Evolutionary conservation across 1,139 yeast genomes (phyloP), one percentile per base, ranked within the genome.

Genomic region (Kodamaea alishanica): DNA sequence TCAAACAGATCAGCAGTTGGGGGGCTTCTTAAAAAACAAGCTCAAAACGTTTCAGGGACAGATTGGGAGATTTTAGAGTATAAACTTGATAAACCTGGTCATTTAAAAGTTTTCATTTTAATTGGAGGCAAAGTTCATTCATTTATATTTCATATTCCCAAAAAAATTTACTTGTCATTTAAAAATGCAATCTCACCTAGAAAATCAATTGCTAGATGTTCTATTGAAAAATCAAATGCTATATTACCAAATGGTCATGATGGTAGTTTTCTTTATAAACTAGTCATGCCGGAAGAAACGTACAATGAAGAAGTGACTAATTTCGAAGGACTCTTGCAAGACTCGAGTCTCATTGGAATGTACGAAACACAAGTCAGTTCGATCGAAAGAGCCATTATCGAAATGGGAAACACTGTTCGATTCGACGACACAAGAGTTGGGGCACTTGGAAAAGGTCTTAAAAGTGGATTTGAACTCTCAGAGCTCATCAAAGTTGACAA

Each of bases 51-150:
- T 52, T 86, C 87, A 8, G 84, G 82, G 5, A 67, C 85, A 0
- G 75, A 82, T 31, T 92, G 98, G 97, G 89, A 89, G 47, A 73
- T 92, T 34, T 63, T 92, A 36, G 92, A 89, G 52, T 81, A 87
- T 51, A 75, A 77, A 42, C 58, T 67, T 3, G 79, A 74, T 42
- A 74, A 65, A 42, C 84, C 89, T 0, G 98, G 97, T 7, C 84
- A 79, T 39, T 68, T 90, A 31, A 81, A 81, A 42, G 96, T 86
- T 0, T 78, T 73, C 56, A 88, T 83, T 2, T 59, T 78, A 47
- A 80, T 92, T 34, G 78, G 79, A 46, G 82, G 79, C 9, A 84
- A 81, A 53, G 73, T 92, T 11, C 97, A 90, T 54, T 70, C 79
- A 5, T 75, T 92, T 41, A 75, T 75, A 28, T 75, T 92, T 51